Base-by-base conservation (phyloP, 202 grass and related monocot genomes). In the Saccharum hybrid region DNA sequence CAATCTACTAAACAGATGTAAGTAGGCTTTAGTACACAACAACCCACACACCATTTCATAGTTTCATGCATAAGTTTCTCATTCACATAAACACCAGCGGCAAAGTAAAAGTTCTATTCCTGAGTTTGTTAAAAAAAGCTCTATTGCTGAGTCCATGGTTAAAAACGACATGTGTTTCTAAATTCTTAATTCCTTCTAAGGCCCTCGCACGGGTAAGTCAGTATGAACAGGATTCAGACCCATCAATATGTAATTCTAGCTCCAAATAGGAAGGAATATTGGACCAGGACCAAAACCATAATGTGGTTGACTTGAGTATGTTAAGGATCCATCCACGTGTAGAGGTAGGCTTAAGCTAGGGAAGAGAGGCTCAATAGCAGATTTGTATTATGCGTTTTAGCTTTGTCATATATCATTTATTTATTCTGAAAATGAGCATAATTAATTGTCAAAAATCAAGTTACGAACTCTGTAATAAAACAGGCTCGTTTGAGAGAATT, bases 361-460 rank as follows among this genome's bases (percentile, higher is more conserved):
- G 0, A 22, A 51, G 10, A 66, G 21, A 41, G 9, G 18, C 28
- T 14, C 15, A 22, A 42, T 60, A 68, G 28, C 38, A 39, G 22
- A 46, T 61, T 3, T 69, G 39, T 62, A 69, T 48, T 40, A 68
- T 22, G 15, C 1, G 2, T 26, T 62, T 77, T 33, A 67, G 36
- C 26, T 69, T 77, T 45, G 60, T 8, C 26, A 45, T 68, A 45
- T 59, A 84, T 43, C 10, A 10, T 21, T 68, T 46, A 59, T 85
- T 46, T 61, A 59, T 85, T 46, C 23, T 12, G 19, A 71, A 71
- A 33, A 85, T 38, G 8, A 11, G 2, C 62, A 60, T 7, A 39
- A 49, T 46, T 61, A 41, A 78, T 71, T 63, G 6, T 12, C 46
- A 62, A 46, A 59, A 84, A 71, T 37, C 22, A 77, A 71, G 30